A percentile compares a stretch with the other conserved stretches of the same genome.
phyloP scores from a whole-genome alignment of 1,139 yeast species.

The Geotrichum carabidarum region DNA sequence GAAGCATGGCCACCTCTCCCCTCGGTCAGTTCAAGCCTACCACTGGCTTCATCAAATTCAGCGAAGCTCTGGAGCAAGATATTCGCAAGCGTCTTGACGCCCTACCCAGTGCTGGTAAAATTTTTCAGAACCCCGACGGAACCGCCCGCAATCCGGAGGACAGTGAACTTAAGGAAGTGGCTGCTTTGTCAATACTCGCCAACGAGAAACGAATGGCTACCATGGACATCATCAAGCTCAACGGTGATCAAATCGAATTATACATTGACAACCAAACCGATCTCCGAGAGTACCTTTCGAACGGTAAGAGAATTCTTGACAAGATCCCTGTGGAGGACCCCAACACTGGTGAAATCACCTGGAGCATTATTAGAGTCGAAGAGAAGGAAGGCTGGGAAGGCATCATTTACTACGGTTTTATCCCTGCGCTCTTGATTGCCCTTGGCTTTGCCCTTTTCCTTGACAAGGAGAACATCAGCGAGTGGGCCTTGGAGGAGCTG shows the following conservation, averaged over 20 bases:
- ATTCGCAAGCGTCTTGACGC: conserved; percentile 31
- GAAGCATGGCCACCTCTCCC: conserved; percentile 19
- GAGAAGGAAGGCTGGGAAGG: conserved; percentile 85
- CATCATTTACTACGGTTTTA: conserved; percentile 61
- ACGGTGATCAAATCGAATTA: conserved; percentile 54
- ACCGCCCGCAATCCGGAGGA: conserved; percentile 68
- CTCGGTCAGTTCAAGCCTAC: conserved; percentile 17
- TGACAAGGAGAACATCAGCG: conserved; percentile 45
- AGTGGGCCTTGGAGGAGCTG: conserved; percentile 83
- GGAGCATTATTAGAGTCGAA: conserved; percentile 73
- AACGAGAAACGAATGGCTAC: conserved; percentile 56
- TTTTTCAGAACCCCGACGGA: conserved; percentile 75
- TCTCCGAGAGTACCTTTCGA: conserved; percentile 52
- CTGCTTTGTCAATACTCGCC: conserved; percentile 62
- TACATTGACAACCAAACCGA: conserved; percentile 61
- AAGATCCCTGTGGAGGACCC: conserved; percentile 81
- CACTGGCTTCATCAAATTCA: conserved; percentile 22
- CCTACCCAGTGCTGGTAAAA: conserved; percentile 34
- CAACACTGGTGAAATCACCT: conserved; percentile 68
- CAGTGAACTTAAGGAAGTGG: conserved; percentile 66
- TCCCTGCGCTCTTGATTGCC: conserved; percentile 54
- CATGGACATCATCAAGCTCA: conserved; percentile 55
- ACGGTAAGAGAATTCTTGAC: conserved; percentile 67
- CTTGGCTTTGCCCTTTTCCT: conserved; percentile 46
- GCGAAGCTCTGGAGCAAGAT: conserved; percentile 32